Percentiles rank a stretch among this genome's conserved stretches.
These are phyloP conservation scores for Purpureocillium takamizusanense DNA, from an alignment of 2,329 filamentous ascomycete genomes.

Conservation along the genomic window DNA sequence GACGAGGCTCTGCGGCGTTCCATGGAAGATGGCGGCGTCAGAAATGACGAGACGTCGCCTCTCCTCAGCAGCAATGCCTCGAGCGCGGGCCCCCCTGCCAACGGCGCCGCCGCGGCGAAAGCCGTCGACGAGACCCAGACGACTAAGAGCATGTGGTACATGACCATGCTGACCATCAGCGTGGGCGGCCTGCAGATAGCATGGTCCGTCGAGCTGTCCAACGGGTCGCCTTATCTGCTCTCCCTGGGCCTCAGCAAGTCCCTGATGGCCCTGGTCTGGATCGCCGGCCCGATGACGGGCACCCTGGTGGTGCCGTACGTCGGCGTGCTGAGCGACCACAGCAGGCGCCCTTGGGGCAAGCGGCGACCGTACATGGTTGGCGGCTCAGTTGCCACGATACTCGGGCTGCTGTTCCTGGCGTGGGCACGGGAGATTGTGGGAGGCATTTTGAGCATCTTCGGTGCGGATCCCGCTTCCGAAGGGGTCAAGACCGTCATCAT, in stretches of 20 bases:
- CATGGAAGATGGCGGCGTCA: constrained; percentile 9
- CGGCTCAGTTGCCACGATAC: constrained; percentile 57
- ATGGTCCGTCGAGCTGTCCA: constrained; percentile 91
- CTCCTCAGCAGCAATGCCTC: constrained; percentile 12
- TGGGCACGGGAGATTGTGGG: constrained; percentile 68
- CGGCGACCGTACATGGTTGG: constrained; percentile 74
- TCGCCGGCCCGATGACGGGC: constrained; percentile 70
- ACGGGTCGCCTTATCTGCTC: constrained; percentile 77
- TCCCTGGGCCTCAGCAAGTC: constrained; percentile 78
- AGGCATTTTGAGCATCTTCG: constrained; percentile 60
- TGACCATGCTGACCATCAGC: constrained; percentile 76
- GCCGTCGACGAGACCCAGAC: constrained; percentile 34
- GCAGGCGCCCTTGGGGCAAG: constrained; percentile 65
- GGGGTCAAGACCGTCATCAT: constrained; percentile 61
- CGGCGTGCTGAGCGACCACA: constrained; percentile 73
- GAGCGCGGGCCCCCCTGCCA: not conserved
- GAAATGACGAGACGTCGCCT: constrained; percentile 20
- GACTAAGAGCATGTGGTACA: constrained; percentile 76
- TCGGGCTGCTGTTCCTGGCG: constrained; percentile 59
- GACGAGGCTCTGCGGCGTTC: constrained; percentile 1
- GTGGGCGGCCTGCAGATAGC: constrained; percentile 88
- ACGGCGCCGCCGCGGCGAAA: not conserved
- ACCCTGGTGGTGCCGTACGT: constrained; percentile 75
- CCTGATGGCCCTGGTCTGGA: constrained; percentile 76
- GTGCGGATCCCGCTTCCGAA: constrained; percentile 55